These are phyloP conservation scores for Nitzschia sp. DNA, from an alignment of 108 stramenopile genomes.

Conservation along the genomic window DNA sequence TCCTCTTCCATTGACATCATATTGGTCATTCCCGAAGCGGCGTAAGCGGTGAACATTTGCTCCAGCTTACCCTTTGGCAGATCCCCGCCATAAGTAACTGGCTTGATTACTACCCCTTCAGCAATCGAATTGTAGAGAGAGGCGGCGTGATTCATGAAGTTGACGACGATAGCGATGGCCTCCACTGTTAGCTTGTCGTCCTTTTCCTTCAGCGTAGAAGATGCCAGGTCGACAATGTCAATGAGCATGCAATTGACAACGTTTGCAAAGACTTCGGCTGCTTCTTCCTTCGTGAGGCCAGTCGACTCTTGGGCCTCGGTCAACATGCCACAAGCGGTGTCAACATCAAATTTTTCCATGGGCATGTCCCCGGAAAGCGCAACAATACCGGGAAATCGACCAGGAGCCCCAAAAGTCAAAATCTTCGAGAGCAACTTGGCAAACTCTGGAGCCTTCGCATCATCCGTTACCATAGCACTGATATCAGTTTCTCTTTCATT, in stretches of 20 bases:
- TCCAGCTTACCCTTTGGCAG: constrained; percentile 78
- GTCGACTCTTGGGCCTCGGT: constrained; percentile 38
- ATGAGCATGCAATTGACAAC: constrained; percentile 91
- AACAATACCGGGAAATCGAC: constrained; percentile 70
- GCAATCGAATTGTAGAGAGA: constrained; percentile 79
- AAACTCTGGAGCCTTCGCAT: constrained; percentile 71
- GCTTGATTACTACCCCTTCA: constrained; percentile 71
- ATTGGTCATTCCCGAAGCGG: constrained; percentile 64
- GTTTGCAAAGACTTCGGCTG: constrained; percentile 83
- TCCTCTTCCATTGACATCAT: constrained; percentile 34
- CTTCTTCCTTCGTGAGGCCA: constrained; percentile 60
- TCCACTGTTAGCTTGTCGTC: constrained; percentile 67
- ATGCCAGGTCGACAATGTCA: constrained; percentile 86
- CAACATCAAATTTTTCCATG: constrained; percentile 63
- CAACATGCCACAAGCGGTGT: constrained; percentile 58
- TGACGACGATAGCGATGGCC: constrained; percentile 80
- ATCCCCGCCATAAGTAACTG: constrained; percentile 81
- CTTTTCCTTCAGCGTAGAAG: constrained; percentile 71
- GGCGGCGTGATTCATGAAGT: constrained; percentile 87
- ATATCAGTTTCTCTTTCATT: constrained; percentile 69
- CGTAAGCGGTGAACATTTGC: constrained; percentile 80
- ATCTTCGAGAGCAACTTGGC: constrained; percentile 69
- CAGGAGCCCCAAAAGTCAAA: constrained; percentile 87
- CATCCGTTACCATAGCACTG: constrained; percentile 42
- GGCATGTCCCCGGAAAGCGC: constrained; percentile 60